Evolutionary conservation across 768 basidiomycete species (phyloP), one percentile per base, ranked within the genome.

Genomic region (Agaricus blazei): DNA sequence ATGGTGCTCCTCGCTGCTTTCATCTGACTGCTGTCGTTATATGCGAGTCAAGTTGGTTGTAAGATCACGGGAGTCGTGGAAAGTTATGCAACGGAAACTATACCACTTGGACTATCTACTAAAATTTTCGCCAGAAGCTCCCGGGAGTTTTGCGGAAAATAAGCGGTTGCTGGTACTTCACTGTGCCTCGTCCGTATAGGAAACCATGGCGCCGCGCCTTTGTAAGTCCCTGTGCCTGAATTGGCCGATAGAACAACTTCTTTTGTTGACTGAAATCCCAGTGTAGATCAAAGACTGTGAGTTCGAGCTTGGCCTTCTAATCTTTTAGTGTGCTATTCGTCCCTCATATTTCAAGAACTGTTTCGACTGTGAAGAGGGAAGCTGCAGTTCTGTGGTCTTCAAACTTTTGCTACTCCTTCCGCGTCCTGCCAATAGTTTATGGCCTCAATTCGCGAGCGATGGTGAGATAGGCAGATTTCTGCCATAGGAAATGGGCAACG

Each of bases 401-500:
- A 65, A 75, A 85, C 3, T 68, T 79, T 64, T 81, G 81, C 34
- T 75, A 68, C 41, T 93, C 87, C 66, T 87, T 91, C 55, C 95
- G 83, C 9, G 84, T 86, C 76, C 92, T 87, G 7, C 91, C 92
- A 51, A 96, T 86, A 1, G 92, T 93, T 72, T 78, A 84, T 0
- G 82, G 82, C 31, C 81, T 78, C 52, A 98, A 79, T 70, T 96
- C 93, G 57, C 95, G 84, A 50, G 88, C 84, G 61, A 97, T 86
- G 4, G 90, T 68, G 70, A 86, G 96, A 72, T 85, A 97, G 0
- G 93, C 87, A 1, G 93, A 93, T 71, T 97, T 98, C 5, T 95
- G 95, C 28, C 94, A 78, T 54, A 94, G 74, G 74, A 93, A 97
- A 72, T 96, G 95, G 70, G 97, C 94, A 37, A 85, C 82, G 62